Percentiles rank a stretch among this genome's conserved stretches.
These are phyloP conservation scores for Cenchrus fungigraminus DNA, from an alignment of 176 grass and related monocot genomes.

Conservation along the genomic window DNA sequence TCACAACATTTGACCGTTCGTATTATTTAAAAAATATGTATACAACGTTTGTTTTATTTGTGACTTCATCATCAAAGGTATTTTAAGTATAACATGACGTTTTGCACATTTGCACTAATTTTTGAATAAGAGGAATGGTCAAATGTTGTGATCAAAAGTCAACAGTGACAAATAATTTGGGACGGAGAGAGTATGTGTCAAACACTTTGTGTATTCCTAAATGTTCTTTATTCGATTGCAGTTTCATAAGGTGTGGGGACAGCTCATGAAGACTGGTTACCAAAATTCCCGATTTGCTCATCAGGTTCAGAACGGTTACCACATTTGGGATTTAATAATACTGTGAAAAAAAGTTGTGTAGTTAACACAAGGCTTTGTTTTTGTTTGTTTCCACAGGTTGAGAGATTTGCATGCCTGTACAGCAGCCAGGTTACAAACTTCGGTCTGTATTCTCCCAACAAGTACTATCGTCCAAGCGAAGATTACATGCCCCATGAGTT, in stretches of 20 bases:
- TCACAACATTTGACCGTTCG: too few species aligned
- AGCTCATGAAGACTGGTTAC: constrained; percentile 99
- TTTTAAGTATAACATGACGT: too few species aligned
- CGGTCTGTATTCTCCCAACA: constrained; percentile 80
- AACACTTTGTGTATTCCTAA: not conserved
- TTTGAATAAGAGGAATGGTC: too few species aligned
- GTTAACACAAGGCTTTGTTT: not conserved
- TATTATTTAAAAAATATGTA: too few species aligned
- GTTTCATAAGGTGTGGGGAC: constrained; percentile 99
- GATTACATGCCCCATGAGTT: constrained; percentile 99
- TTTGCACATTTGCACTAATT: too few species aligned
- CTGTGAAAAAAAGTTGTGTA: constrained; percentile 13
- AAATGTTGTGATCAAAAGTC: too few species aligned
- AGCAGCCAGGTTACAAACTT: constrained; percentile 94
- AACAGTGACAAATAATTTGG: too few species aligned
- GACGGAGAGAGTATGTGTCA: not conserved
- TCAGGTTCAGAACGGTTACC: constrained; percentile 59
- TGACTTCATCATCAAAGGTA: too few species aligned
- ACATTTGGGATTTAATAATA: not conserved
- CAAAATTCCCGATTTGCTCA: constrained; percentile 99
- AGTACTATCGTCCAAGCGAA: constrained; percentile 97
- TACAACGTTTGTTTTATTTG: too few species aligned
- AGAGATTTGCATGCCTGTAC: constrained; percentile 97
- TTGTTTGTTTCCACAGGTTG: constrained; percentile 60
- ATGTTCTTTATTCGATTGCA: constrained; percentile 39